Evolutionary conservation across 306 rosid species (phyloP).

Genomic region (Casuarina equisetifolia): DNA sequence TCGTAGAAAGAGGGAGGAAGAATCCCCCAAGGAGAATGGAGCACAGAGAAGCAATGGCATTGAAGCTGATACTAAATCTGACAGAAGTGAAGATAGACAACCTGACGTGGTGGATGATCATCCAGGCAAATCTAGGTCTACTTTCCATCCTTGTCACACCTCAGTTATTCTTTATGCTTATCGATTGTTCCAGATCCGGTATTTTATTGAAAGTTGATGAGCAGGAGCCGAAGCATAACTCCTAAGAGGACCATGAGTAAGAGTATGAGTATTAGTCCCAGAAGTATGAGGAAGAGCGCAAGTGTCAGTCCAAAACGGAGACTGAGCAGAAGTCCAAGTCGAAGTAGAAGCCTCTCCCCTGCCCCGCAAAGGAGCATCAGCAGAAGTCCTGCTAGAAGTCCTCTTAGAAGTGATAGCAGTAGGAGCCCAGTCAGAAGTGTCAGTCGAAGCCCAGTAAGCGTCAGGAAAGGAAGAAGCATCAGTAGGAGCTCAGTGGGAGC

Average conservation of each 20-base stretch:
- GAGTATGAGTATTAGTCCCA: slow-evolving; percentile 93
- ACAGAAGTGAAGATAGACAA: slow-evolving; percentile 62
- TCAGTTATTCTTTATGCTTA: slow-evolving; percentile 70
- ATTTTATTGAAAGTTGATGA: slow-evolving; percentile 70
- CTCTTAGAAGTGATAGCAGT: slow-evolving; percentile 37
- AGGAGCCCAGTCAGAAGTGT: slow-evolving; percentile 53
- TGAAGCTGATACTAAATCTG: slow-evolving; percentile 53
- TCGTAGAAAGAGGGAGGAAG: slow-evolving; percentile 44
- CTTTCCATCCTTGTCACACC: slow-evolving; percentile 62
- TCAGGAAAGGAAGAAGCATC: slow-evolving; percentile 38
- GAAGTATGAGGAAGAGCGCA: slow-evolving; percentile 60
- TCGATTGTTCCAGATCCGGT: slow-evolving; percentile 58
- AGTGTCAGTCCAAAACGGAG: slow-evolving; percentile 54
- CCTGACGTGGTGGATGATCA: slow-evolving; percentile 83
- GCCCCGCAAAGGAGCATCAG: slow-evolving; percentile 50
- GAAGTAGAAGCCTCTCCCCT: slow-evolving; percentile 45
- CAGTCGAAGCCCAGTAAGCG: slow-evolving; percentile 42
- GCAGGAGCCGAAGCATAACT: slow-evolving; percentile 95
- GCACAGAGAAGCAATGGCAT: slow-evolving; percentile 60
- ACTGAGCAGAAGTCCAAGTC: slow-evolving; percentile 51
- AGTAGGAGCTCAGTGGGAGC: slow-evolving; percentile 60
- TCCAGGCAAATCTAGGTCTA: slow-evolving; percentile 88
- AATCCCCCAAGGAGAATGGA: slow-evolving; percentile 69
- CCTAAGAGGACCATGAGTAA: slow-evolving; percentile 83
- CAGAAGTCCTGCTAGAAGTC: slow-evolving; percentile 56